phyloP scores from a whole-genome alignment of 1,284 basidiomycete species.

The Trichosporon sp. region DNA sequence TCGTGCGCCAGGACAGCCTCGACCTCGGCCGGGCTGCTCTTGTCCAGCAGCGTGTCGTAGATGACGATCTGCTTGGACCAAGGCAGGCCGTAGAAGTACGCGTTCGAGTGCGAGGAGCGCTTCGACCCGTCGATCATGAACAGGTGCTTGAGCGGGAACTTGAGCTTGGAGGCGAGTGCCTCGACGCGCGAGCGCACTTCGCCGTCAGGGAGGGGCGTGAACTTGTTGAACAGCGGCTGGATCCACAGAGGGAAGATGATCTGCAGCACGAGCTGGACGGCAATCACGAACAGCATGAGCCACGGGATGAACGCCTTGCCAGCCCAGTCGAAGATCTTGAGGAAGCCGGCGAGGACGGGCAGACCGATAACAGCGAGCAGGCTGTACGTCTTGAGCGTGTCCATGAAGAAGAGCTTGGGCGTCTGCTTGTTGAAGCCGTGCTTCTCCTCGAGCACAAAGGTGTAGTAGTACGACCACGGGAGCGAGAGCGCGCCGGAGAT shows the following conservation, averaged over 20 bases:
- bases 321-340: slow-evolving; percentile 87
- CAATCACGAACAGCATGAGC: slow-evolving; percentile 79
- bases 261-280: slow-evolving; percentile 78
- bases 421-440: slow-evolving; percentile 98
- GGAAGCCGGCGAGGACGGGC: slow-evolving; percentile 79
- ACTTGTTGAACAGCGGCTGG: slow-evolving; percentile 94
- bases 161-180: slow-evolving; percentile 65
- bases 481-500: slow-evolving; percentile 63
- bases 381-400: slow-evolving; percentile 72
- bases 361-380: slow-evolving; percentile 71
- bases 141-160: slow-evolving; percentile 88
- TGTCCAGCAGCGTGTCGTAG: slow-evolving; percentile 91
- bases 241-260: slow-evolving; percentile 84
- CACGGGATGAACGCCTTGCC: slow-evolving; percentile 83
- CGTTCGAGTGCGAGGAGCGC: slow-evolving; percentile 88
- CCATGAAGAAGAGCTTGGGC: slow-evolving; percentile 63
- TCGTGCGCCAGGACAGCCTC: slow-evolving; percentile 86
- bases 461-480: slow-evolving; percentile 74
- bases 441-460: slow-evolving; percentile 89
- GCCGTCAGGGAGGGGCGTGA: slow-evolving; percentile 72
- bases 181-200: slow-evolving; percentile 71
- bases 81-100: slow-evolving; percentile 89
- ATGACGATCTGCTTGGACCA: slow-evolving; percentile 97
- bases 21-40: slow-evolving; percentile 79
- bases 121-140: slow-evolving; percentile 98